Evolutionary conservation across 2,329 filamentous ascomycete species (phyloP).

Genomic region (Phoma sp.): DNA sequence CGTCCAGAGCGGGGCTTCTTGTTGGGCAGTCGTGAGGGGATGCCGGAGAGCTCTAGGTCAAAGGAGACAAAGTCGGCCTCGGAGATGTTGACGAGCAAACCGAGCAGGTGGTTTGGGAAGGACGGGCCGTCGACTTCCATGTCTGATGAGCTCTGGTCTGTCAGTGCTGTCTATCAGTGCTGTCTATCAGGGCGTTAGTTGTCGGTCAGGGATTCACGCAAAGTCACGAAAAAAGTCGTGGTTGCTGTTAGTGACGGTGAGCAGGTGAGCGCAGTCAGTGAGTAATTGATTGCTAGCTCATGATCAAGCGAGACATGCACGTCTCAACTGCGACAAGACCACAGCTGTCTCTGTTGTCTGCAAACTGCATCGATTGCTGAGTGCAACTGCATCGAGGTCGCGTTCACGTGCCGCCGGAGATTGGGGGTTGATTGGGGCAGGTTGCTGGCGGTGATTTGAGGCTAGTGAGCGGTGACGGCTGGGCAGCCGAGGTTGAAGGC

Average conservation of each 20-base stretch:
- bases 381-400: not conserved
- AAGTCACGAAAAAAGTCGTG: too few species aligned
- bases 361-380: too few species aligned
- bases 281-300: slow-evolving; percentile 18
- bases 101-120: slow-evolving; percentile 61
- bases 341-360: too few species aligned
- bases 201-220: too few species aligned
- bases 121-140: slow-evolving; percentile 66
- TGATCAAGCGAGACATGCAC: slow-evolving; percentile 13
- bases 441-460: too few species aligned
- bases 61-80: slow-evolving; percentile 68
- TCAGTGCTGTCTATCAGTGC: too few species aligned
- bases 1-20: slow-evolving; percentile 49
- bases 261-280: not conserved
- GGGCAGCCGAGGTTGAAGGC: slow-evolving; percentile 14
- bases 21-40: slow-evolving; percentile 54
- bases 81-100: slow-evolving; percentile 65
- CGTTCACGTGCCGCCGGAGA: slow-evolving; percentile 12
- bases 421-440: not conserved
- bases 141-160: too few species aligned
- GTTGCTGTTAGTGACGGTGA: too few species aligned
- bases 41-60: slow-evolving; percentile 73
- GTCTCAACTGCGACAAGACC: not conserved
- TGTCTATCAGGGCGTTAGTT: too few species aligned
- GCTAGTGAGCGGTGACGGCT: slow-evolving; percentile 7